Evolutionary conservation across 1,139 yeast species (phyloP), one percentile per base, ranked within the genome.

Genomic region (Candida tetrigidarum): DNA sequence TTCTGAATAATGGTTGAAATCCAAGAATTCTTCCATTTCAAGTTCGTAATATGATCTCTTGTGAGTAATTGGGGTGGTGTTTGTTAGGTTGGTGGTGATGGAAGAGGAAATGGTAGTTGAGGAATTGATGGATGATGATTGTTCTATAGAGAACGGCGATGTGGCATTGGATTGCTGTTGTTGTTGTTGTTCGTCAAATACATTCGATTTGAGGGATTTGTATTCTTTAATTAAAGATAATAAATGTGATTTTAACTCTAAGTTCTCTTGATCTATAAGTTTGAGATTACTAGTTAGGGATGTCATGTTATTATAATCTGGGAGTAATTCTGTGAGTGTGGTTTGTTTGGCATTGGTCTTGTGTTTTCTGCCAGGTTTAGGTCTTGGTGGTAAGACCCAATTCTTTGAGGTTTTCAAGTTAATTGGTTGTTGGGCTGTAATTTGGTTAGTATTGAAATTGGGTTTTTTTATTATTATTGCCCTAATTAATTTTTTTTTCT

Each of bases 301-400:
- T 12, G 42, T 5, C 5, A 47, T 16, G 28, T 46, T 40, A 7
- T 44, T 39, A 20, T 43, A 27, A 19, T 48, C 41, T 6, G 26
- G n/a, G 9, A 33, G 28, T 22, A 47, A 32, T n/a, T 44, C 45
- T 39, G 37, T 37, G 14, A 41, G 27, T 23, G 42, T 23, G 6
- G 29, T 23, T 36, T 18, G 10, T 26, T 22, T 35, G 10, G 29
- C 14, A 20, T 12, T 30, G 6, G 33, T 19, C 30, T 46, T 43
- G 33, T 43, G 96, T 64, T 89, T 89, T 48, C 96, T 71, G 6
- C 96, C 96, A 0, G 96, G 96, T 60, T 88, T 89, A 7, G 96
- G 95, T 47, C 96, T 69, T 11, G 96, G 96, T 2, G 97, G 97
- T 32, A 91, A 71, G 12, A 88, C 91, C 96, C 97, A 91, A 55